Conservation (phyloP, 2,329 filamentous ascomycete genomes). For the Phialocephala subalpina region DNA sequence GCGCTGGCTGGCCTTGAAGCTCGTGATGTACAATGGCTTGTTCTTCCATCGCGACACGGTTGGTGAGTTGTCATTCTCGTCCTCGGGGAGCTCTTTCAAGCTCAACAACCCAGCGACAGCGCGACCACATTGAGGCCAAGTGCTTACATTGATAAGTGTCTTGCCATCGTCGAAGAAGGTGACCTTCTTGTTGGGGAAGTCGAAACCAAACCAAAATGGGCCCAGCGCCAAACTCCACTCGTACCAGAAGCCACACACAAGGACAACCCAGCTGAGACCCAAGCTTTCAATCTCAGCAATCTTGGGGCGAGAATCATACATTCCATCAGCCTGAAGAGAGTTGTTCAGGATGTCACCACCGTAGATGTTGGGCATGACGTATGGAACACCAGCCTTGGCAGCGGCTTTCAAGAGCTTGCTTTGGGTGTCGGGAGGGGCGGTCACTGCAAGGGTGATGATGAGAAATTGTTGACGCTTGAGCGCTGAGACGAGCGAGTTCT, state of each 20-base stretch:
- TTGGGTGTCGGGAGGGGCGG: conserved; percentile 54
- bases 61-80: conserved; percentile 43
- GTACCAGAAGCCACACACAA: conserved; percentile 61
- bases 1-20: conserved; percentile 56
- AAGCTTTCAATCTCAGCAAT: conserved; percentile 47
- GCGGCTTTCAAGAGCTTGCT: conserved; percentile 61
- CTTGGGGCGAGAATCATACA: conserved; percentile 19
- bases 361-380: conserved; percentile 63
- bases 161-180: conserved; percentile 61
- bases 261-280: conserved; percentile 46
- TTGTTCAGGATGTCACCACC: conserved; percentile 35
- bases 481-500: conserved; percentile 54
- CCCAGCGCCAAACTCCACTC: conserved; percentile 55
- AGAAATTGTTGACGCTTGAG: conserved; percentile 64
- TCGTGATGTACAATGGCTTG: conserved; percentile 50
- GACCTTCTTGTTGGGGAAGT: conserved; percentile 52
- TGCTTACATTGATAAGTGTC: conserved; percentile 53
- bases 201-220: conserved; percentile 54
- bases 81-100: conserved; percentile 47
- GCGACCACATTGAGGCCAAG: conserved; percentile 59
- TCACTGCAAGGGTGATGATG: conserved; percentile 59
- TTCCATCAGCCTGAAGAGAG: conserved; percentile 40
- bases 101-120: conserved; percentile 60
- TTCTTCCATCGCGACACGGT: conserved; percentile 51
- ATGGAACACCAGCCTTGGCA: conserved; percentile 60